Base-by-base conservation (phyloP, 2,329 filamentous ascomycete genomes). In the Paecilomyces sp. region DNA sequence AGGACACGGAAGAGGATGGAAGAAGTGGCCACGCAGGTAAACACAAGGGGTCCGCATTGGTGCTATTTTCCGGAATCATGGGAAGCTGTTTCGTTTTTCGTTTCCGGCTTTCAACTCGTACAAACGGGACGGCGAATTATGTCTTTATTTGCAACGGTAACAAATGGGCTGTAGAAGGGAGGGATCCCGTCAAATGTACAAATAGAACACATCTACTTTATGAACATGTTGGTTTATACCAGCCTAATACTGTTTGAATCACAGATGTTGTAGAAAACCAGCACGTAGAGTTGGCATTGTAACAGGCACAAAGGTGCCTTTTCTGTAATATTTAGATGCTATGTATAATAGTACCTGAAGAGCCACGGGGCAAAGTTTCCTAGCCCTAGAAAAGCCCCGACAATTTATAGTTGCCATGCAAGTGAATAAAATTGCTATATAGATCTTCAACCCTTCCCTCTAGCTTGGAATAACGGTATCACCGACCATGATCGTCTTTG, bases 1-100 rank as follows among this genome's bases (percentile, higher is more conserved):
- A 79, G 88, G 88, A 64, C 88, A 90, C 74, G 88, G 88, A 68
- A 80, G 86, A 72, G 86, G 87, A 53, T 90, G 87, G 87, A 89
- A 87, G 79, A 87, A 89, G 73, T 90, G 85, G 82, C 88, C 88
- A 66, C 88, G 81, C 74, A 67, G 70, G 69, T 76, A 68, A 73
- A 55, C 50, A 33, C 34, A 12, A 30, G 3, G 31, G 28, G 57
- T 24, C 30, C 34, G 30, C 30, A 41, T 52, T 47, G 51, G 52
- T 54, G 31, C 30, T 28, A 31, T 58, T 58, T 56, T 53, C 28
- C 51, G 51, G 51, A 4, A 13, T 25, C 51, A 53, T 25, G 51
- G 51, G 28, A 53, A 18, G 52, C 54, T 31, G 28, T 55, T 36
- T 33, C 28, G 25, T 55, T 34, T 36, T 55, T 54, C 52, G 18